Evolutionary conservation across 2,329 filamentous ascomycete genomes (phyloP), one percentile per base, ranked within the genome.

Genomic region (Didymella lethalis): DNA sequence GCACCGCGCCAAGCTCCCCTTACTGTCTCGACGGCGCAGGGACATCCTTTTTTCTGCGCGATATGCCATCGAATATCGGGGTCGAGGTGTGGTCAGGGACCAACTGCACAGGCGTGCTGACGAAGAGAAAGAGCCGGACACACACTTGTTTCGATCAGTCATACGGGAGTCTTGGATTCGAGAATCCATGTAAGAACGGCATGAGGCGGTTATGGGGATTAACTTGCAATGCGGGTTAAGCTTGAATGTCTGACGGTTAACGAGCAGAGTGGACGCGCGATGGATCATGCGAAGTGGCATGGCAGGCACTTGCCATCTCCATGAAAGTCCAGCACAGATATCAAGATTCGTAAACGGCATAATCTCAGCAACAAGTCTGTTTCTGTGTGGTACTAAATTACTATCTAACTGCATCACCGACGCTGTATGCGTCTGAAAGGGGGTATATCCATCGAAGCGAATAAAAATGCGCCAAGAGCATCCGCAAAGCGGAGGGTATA

Each of bases 371-470:
- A 43, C 40, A 43, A 43, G 12, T 23, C 23, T 43, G 18, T 20
- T 16, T 14, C 11, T 43, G 40, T 4, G 7, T 43, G 20, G 20
- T 43, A 28, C 41, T 44, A 44, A 44, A 44, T 25, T 26, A 28
- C 25, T 28, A 44, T 28, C 25, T 28, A 49, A 59, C 26, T 54
- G 51, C 20, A 41, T 28, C 16, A 23, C 23, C 40, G 28, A 59
- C 50, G 28, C 23, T 2, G 3, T 18, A 11, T 4, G 23, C 56
- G 46, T 47, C 47, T 18, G 23, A 59, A 58, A 29, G 50, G 56
- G 56, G 56, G 56, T 59, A 59, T 59, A 59, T 59, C 47, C 56
- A 48, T 50, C 47, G 56, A 59, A 59, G 46, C 26, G 47, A 59
- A 59, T 18, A 50, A 50, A 41, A 23, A 31, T 26, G 11, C 6